phyloP scores from a whole-genome alignment of 148 eudicot genomes.

The Persicaria tinctoria region DNA sequence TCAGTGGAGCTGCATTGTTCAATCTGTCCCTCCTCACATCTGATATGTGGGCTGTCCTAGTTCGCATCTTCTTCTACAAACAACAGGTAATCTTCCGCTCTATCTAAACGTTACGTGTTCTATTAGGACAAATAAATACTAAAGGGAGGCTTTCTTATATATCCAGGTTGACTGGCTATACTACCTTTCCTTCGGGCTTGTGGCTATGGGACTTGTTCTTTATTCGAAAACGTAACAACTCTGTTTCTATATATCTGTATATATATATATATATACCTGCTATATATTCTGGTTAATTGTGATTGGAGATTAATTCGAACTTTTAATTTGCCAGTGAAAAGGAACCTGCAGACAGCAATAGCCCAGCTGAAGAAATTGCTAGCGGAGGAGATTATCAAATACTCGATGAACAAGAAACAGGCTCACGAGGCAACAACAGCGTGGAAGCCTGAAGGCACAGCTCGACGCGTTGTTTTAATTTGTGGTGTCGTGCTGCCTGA shows the following conservation, averaged over 20 bases:
- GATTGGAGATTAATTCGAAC: no score
- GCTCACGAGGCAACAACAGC: background rate
- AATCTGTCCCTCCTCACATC: constrained; percentile 86
- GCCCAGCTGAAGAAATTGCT: background rate
- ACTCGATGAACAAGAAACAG: constrained; percentile 5
- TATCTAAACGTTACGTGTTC: background rate
- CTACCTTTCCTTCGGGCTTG: constrained; percentile 58
- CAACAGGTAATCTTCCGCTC: constrained; percentile 41
- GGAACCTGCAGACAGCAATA: background rate
- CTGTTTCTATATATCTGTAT: background rate
- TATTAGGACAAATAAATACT: background rate
- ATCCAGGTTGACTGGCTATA: constrained; percentile 88
- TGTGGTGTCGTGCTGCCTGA: background rate
- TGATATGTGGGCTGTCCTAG: constrained; percentile 91
- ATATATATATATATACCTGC: no score
- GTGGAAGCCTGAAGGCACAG: background rate
- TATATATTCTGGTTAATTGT: no score
- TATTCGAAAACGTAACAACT: constrained; percentile 52
- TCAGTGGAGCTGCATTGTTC: constrained; percentile 73
- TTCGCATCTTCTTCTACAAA: constrained; percentile 72
- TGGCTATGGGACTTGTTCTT: constrained; percentile 57
- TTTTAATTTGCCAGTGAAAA: background rate
- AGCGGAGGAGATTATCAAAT: constrained; percentile 10
- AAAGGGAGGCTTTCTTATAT: background rate
- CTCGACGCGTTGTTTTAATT: background rate